Conservation (phyloP, 768 basidiomycete species). For the Suillus occidentalis region DNA sequence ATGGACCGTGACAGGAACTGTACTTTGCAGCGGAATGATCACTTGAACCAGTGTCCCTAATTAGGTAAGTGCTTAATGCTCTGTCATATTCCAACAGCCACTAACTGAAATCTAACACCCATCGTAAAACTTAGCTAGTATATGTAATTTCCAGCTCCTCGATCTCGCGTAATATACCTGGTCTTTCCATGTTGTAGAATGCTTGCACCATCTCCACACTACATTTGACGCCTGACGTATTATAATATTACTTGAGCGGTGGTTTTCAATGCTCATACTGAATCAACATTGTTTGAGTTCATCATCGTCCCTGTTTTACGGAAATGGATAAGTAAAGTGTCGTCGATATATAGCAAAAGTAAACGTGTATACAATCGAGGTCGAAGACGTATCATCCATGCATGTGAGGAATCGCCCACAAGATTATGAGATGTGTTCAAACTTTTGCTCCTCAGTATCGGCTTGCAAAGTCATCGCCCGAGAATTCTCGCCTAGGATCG, state of each 20-base stretch:
- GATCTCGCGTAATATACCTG: neutral
- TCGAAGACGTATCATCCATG: no score
- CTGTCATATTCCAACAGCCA: no score
- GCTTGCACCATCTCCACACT: neutral
- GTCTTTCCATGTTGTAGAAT: neutral
- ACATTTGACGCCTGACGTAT: no score
- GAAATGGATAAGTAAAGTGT: no score
- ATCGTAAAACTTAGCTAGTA: neutral
- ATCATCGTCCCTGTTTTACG: neutral
- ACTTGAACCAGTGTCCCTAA: conserved; percentile 1
- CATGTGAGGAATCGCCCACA: no score
- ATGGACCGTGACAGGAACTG: neutral
- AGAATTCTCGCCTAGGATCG: no score
- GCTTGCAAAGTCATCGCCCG: no score
- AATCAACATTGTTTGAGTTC: neutral
- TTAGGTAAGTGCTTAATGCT: neutral
- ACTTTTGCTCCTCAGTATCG: no score
- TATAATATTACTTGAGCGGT: neutral
- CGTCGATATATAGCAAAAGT: no score
- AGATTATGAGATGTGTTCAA: no score
- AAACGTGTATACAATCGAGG: no score
- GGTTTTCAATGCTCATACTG: neutral
- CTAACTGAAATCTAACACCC: neutral
- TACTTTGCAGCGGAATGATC: neutral
- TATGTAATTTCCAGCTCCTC: neutral